phyloP scores from a whole-genome alignment of 352 stramenopile genomes.

The Globisporangium orthogonon region DNA sequence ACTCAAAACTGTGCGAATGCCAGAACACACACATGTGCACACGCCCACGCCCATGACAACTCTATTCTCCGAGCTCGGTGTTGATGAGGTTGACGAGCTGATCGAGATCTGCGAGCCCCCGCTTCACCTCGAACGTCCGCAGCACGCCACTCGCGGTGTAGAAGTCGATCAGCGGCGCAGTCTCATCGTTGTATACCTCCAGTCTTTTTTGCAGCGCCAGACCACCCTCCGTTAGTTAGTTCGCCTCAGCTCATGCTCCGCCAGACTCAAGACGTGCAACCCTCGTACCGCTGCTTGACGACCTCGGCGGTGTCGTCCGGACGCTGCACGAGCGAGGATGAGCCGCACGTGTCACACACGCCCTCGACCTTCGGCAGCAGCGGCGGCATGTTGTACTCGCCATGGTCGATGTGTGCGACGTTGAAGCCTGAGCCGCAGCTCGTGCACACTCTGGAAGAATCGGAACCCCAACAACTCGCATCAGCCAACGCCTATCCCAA shows the following conservation, averaged over 20 bases:
- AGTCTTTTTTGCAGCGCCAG: conserved; percentile 23
- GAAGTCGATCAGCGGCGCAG: conserved; percentile 80
- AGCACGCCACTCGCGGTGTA: conserved; percentile 78
- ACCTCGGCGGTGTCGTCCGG: conserved; percentile 78
- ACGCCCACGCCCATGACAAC: too few species aligned
- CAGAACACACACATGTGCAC: too few species aligned
- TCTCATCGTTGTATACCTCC: conserved; percentile 88
- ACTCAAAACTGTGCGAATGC: conserved; percentile 1
- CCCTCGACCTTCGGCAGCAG: conserved; percentile 82
- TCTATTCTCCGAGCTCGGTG: conserved; percentile 27
- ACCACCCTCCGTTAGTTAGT: neutral
- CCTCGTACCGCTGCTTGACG: conserved; percentile 53
- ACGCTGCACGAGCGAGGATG: conserved; percentile 67
- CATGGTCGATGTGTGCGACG: conserved; percentile 80
- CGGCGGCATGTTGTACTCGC: conserved; percentile 88
- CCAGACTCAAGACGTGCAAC: neutral
- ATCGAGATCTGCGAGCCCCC: conserved; percentile 73
- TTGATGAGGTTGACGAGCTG: conserved; percentile 73
- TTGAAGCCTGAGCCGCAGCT: conserved; percentile 86
- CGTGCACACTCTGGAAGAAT: conserved; percentile 53
- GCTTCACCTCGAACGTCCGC: conserved; percentile 83
- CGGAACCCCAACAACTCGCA: neutral
- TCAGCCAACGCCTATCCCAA: neutral
- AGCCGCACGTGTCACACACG: conserved; percentile 76
- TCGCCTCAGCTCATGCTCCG: too few species aligned